Evolutionary conservation across 1,284 basidiomycete species (phyloP).

Genomic region (Melampsora abietis-canadensis): DNA sequence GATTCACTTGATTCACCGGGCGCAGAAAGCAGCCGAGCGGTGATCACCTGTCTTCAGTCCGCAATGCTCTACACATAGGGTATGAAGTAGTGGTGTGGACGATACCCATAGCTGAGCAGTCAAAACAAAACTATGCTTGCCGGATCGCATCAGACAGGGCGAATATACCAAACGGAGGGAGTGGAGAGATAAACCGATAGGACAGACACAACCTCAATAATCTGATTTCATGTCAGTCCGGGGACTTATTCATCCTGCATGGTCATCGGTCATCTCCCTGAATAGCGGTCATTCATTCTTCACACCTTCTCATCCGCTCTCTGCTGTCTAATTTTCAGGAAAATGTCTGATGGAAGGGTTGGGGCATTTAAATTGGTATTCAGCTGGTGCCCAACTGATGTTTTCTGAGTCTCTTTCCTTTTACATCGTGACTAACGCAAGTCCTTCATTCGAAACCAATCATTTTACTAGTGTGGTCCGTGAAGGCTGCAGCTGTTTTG

Average conservation of each 20-base stretch:
- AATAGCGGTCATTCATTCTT: not conserved
- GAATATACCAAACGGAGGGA: not conserved
- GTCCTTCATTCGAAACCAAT: not conserved
- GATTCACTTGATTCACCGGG: too few species aligned
- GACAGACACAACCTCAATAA: not conserved
- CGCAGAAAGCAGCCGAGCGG: too few species aligned
- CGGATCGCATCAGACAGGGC: not conserved
- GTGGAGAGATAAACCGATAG: not conserved
- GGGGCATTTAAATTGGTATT: not conserved
- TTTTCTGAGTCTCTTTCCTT: not conserved
- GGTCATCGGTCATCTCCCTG: not conserved
- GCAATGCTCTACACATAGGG: too few species aligned
- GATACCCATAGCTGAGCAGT: too few species aligned
- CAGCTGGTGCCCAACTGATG: not conserved
- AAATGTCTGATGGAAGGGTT: not conserved
- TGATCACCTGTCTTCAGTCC: too few species aligned
- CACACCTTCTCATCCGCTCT: not conserved
- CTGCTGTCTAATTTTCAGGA: too few species aligned
- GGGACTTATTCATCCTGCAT: slow-evolving; percentile 3
- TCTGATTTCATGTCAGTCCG: not conserved
- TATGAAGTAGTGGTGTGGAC: too few species aligned
- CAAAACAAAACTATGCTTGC: too few species aligned
- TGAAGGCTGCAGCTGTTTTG: not conserved
- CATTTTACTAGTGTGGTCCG: not conserved
- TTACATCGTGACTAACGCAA: not conserved